phyloP scores from a whole-genome alignment of 106 monocot species.

The Iris macrosiphon region DNA sequence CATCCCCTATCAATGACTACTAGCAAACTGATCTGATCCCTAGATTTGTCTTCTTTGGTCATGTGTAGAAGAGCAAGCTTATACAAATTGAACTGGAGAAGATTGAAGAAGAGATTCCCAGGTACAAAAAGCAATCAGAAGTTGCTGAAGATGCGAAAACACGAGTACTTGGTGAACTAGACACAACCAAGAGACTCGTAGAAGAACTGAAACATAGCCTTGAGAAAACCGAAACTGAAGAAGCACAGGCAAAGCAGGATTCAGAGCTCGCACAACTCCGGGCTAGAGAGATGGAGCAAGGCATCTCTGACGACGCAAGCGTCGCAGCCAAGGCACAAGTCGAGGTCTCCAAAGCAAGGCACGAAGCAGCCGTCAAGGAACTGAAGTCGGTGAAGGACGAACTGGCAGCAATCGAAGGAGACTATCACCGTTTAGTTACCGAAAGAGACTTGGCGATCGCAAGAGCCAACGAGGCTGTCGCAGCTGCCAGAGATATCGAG shows the following conservation, averaged over 20 bases:
- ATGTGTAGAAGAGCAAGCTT: conserved; percentile 20
- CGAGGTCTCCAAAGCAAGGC: conserved; percentile 30
- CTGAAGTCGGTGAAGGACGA: conserved; percentile 28
- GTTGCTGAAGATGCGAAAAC: conserved; percentile 24
- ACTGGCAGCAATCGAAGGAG: conserved; percentile 16
- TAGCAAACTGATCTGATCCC: background rate
- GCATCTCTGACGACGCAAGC: conserved; percentile 30
- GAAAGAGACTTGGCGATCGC: conserved; percentile 27
- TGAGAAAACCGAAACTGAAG: conserved; percentile 41
- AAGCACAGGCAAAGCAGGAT: conserved; percentile 44
- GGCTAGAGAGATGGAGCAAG: conserved; percentile 35
- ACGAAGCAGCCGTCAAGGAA: conserved; percentile 30
- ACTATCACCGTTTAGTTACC: conserved; percentile 13
- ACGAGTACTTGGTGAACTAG: conserved; percentile 32
- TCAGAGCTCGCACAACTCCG: conserved; percentile 40
- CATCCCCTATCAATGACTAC: too few species aligned
- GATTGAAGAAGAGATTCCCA: conserved; percentile 27
- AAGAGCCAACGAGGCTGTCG: conserved; percentile 31
- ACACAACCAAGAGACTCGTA: conserved; percentile 25
- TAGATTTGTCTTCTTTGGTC: background rate
- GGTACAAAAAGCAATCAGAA: conserved; percentile 34
- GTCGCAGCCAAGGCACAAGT: conserved; percentile 35
- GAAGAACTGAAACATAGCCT: conserved; percentile 44
- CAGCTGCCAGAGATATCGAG: conserved; percentile 27
- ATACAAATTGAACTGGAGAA: conserved; percentile 32